Percentiles rank a stretch among this genome's conserved stretches.
These are phyloP conservation scores for Ganoderma resinaceum DNA, from an alignment of 1,284 basidiomycete genomes.

Conservation along the genomic window DNA sequence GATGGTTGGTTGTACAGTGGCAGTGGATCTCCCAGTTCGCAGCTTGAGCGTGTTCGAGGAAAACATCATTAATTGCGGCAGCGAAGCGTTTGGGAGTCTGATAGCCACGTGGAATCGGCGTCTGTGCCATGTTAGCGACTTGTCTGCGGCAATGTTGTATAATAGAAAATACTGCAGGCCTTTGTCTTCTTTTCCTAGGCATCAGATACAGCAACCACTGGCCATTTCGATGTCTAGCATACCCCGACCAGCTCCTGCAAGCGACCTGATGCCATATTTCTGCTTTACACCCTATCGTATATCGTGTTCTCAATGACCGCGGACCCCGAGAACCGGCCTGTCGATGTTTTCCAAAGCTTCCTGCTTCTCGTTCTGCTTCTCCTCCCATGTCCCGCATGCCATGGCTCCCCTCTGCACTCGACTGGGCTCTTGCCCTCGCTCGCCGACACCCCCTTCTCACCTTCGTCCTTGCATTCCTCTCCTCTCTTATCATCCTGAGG, in stretches of 20 bases:
- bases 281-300: not conserved
- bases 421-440: not conserved
- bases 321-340: conserved; percentile 28
- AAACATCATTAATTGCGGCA: too few relatives aligned
- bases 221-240: not conserved
- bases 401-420: not conserved
- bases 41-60: too few relatives aligned
- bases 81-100: too few relatives aligned
- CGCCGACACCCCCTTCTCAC: not conserved
- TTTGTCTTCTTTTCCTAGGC: not conserved
- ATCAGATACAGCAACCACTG: not conserved
- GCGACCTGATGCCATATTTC: not conserved
- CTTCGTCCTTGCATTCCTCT: conserved; percentile 9
- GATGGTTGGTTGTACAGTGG: too few relatives aligned
- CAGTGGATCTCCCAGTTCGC: too few relatives aligned
- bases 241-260: not conserved
- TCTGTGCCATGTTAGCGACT: not conserved
- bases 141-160: too few relatives aligned
- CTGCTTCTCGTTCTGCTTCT: not conserved
- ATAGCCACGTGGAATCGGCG: not conserved
- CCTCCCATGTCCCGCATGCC: conserved; percentile 7
- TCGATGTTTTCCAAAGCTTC: not conserved
- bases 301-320: not conserved
- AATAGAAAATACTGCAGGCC: too few relatives aligned
- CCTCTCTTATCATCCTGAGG: conserved; percentile 14